Evolutionary conservation across 768 basidiomycete species (phyloP), one percentile per base, ranked within the genome.

Genomic region (Xerocomellus chrysenteron): DNA sequence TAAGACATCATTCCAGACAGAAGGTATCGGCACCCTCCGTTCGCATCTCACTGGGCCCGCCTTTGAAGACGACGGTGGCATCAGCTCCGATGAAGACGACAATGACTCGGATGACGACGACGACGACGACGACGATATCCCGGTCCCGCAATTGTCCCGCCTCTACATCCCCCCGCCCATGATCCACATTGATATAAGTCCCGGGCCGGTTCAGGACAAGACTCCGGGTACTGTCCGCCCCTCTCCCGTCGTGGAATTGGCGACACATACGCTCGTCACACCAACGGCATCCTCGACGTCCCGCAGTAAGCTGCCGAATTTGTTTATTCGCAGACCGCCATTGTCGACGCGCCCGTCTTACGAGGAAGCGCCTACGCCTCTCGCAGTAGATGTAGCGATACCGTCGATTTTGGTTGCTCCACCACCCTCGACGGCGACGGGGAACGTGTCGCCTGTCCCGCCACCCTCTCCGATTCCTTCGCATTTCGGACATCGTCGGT

Each of bases 1-100:
- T 2, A 17, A 33, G 28, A 47, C 47, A 28, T 52, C 26, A 5
- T 33, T 39, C 2, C 47, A 94, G 92, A 93, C 90, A 11, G 86
- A 91, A 72, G 90, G 92, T 26, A 84, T 94, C 30, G 92, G 92
- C 50, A 94, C 93, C 3, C 75, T 91, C 26, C 87, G 88, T 30
- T 87, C 86, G 3, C 75, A 84, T 66, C 75, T 82, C 19, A 67
- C 59, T 5, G 79, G 77, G 8, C 82, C 82, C 3, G 80, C 77
- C 24, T 84, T 82, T 60, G 81, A 87, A 67, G 92, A 94, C 64
- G 92, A 92, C 63, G 92, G 84, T n/a, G 84, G 86, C 5, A 74
- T 91, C 11, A 87, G 84, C 30, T 80, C 78, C 0, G 81, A 82
- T 40, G 76, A 73, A 5, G 75, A 75, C 14, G 80, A 80, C 33